phyloP scores from a whole-genome alignment of 768 basidiomycete genomes.

The Auricularia cornea region DNA sequence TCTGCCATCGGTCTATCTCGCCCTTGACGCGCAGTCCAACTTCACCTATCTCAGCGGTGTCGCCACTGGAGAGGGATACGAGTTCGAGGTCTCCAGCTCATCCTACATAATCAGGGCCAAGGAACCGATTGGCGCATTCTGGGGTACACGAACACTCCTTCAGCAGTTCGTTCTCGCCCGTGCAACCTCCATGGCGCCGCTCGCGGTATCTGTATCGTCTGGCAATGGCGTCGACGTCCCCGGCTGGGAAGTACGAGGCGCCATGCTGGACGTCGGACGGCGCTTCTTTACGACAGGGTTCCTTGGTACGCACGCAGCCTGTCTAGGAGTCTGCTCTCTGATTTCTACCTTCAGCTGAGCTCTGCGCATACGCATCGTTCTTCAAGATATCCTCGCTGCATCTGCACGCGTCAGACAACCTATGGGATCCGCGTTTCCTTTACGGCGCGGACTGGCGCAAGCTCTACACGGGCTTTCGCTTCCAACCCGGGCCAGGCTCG shows the following conservation, averaged over 20 bases:
- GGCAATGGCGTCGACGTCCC: conserved; percentile 32
- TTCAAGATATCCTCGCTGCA: conserved; percentile 38
- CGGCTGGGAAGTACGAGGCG: conserved; percentile 37
- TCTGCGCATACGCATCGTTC: conserved; percentile 37
- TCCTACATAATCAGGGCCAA: conserved; percentile 27
- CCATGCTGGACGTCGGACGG: conserved; percentile 38
- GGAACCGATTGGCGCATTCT: conserved; percentile 32
- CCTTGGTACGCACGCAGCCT: conserved; percentile 20
- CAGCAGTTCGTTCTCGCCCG: conserved; percentile 27
- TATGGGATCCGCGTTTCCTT: conserved; percentile 34
- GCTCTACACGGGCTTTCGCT: conserved; percentile 36
- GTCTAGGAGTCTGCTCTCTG: not conserved
- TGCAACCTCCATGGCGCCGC: conserved; percentile 1
- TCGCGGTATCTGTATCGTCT: conserved; percentile 20
- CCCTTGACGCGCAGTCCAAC: conserved; percentile 17
- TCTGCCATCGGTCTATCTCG: conserved; percentile 25
- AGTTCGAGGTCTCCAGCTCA: conserved; percentile 23
- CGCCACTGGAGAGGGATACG: conserved; percentile 32
- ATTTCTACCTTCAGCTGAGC: conserved; percentile 26
- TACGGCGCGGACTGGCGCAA: conserved; percentile 31
- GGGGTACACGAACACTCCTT: conserved; percentile 36
- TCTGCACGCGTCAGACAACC: conserved; percentile 35
- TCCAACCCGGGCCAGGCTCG: conserved; percentile 29
- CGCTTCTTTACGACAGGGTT: conserved; percentile 36
- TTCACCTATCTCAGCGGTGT: conserved; percentile 30